These are phyloP conservation scores for Tagetes patula DNA, from an alignment of 129 eudicot species.

Conservation along the genomic window DNA sequence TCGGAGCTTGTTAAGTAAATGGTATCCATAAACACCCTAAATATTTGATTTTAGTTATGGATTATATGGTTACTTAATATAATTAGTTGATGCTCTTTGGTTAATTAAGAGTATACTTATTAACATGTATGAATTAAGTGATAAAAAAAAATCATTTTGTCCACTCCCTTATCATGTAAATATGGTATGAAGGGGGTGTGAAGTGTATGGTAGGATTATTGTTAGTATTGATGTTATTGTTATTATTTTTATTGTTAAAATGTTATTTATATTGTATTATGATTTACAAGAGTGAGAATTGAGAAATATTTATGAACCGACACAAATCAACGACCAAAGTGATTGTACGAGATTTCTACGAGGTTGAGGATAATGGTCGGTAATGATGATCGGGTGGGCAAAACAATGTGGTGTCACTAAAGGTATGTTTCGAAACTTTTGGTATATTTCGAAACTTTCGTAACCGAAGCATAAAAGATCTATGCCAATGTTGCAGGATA, in stretches of 20 bases:
- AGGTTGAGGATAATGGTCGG: not conserved
- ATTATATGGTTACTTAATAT: not conserved
- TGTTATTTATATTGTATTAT: not conserved
- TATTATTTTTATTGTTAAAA: not conserved
- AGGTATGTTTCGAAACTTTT: not conserved
- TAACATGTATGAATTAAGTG: not conserved
- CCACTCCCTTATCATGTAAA: conserved; percentile 20
- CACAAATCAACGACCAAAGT: not conserved
- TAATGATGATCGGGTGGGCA: not conserved
- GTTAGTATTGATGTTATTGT: not conserved
- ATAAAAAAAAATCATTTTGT: conserved; percentile 18
- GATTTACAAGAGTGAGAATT: no score
- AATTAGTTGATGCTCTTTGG: conserved; percentile 8
- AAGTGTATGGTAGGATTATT: conserved; percentile 33
- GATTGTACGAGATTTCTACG: not conserved
- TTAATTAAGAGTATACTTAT: not conserved
- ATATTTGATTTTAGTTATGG: conserved; percentile 20
- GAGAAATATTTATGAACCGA: not conserved
- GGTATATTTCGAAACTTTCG: no score
- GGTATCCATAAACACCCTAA: conserved; percentile 6
- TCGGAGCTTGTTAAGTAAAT: conserved; percentile 67
- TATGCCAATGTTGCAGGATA: not conserved
- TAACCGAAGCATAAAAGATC: not conserved
- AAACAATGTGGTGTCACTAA: not conserved
- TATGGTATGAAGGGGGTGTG: conserved; percentile 20